Evolutionary conservation across 371 early-diverging fungal species (phyloP), one percentile per base, ranked within the genome.

Genomic region (Funneliformis caledonium): DNA sequence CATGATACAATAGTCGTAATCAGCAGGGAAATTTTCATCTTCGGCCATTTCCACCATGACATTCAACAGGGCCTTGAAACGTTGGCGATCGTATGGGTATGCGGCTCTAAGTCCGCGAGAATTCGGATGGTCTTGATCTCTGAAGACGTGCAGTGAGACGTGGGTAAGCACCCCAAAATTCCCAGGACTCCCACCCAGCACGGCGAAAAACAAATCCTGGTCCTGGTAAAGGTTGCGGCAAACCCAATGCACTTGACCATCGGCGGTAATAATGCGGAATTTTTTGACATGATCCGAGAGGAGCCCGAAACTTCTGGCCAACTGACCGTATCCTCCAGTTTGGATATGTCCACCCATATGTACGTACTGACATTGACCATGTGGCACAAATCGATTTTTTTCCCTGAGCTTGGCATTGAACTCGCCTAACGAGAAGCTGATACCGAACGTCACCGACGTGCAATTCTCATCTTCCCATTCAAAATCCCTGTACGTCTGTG

Each of bases 91-190:
- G 33, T 79, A 84, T 11, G 60, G 82, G 31, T 60, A 80, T 42
- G 62, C 3, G 42, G 43, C 33, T 31, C 80, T 78, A 33, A 83
- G 48, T 7, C 83, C 85, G 45, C 82, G 81, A 45, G 85, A 84
- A 11, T 69, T 19, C 2, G 81, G 76, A 72, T 84, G 33, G 52
- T 83, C 83, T 47, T 83, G 75, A 37, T 84, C 85, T 67, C 56
- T 74, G 31, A 72, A 81, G 12, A 82, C 79, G 12, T 43, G 67
- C 64, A 83, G 65, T 1, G 83, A 83, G 22, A 80, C 81, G 62
- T 82, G 47, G 2, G 85, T 84, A n/a, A 84, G 37, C 61, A 83
- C 85, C 43, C 85, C 85, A 80, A 83, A 84, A 74, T 84, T 84
- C 59, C 84, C 84, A 12, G 83, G 84, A 65, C 76, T 76, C 80